Evolutionary conservation across 805 yeast species (phyloP).

Genomic region (Vanderwaltozyma yarrowii): DNA sequence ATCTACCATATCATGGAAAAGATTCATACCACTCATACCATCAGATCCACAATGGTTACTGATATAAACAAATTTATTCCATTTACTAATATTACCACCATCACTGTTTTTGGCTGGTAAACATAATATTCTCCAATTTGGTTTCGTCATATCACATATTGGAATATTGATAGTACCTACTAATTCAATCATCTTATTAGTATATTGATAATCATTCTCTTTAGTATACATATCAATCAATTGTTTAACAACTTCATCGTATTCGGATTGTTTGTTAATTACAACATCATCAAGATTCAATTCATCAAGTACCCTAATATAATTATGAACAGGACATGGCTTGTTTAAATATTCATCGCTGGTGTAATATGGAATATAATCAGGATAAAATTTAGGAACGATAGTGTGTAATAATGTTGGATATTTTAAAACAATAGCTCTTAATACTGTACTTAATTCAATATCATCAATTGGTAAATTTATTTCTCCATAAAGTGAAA

Average conservation of each 20-base stretch:
- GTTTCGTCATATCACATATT: slow-evolving; percentile 9
- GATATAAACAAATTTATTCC: slow-evolving; percentile 10
- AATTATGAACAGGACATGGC: slow-evolving; percentile 18
- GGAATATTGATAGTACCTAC: slow-evolving; percentile 12
- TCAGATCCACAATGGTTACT: slow-evolving; percentile 21
- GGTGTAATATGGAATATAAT: slow-evolving; percentile 10
- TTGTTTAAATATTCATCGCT: slow-evolving; percentile 14
- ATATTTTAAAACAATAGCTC: slow-evolving; percentile 12
- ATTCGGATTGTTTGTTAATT: slow-evolving; percentile 16
- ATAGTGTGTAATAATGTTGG: slow-evolving; percentile 15
- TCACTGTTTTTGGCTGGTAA: slow-evolving; percentile 5
- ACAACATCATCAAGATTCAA: slow-evolving; percentile 13
- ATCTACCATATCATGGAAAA: slow-evolving; percentile 14
- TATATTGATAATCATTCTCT: slow-evolving; percentile 9
- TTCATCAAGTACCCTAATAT: slow-evolving; percentile 11
- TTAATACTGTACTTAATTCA: slow-evolving; percentile 9
- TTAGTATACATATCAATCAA: slow-evolving; percentile 6
- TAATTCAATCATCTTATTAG: slow-evolving; percentile 7
- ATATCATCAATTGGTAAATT: slow-evolving; percentile 4
- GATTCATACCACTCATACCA: slow-evolving; percentile 15
- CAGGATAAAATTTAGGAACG: slow-evolving; percentile 12
- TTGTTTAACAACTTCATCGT: slow-evolving; percentile 4
- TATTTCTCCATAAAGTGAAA: slow-evolving; percentile 14
- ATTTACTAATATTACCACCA: too few relatives aligned
- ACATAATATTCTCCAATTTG: slow-evolving; percentile 19